Base-by-base conservation (phyloP, 495 filamentous ascomycete species). In the Hapsidospora chrysogenum region DNA sequence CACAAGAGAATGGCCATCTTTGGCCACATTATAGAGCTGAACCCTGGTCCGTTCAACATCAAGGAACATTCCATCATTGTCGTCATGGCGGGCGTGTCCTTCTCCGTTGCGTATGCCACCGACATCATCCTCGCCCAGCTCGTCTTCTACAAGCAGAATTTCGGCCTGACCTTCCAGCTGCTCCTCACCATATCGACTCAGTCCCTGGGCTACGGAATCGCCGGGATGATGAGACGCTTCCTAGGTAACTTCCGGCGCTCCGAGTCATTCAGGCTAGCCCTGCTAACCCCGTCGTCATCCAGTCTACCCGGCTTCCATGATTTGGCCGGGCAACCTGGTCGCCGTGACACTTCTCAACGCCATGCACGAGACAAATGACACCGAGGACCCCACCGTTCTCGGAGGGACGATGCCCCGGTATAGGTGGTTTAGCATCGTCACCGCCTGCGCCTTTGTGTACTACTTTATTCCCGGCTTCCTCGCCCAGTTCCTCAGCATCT, bases 21-120 rank as follows among this genome's bases (percentile, higher is more conserved):
- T 38, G 76, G 76, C 8, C 25, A 62, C 21, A 47, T 57, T 16
- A 70, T 61, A 48, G 66, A 62, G 17, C 42, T 81, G 21, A 83
- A 83, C 41, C 76, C 76, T 4, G 74, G 79, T 9, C 76, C 72
- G 28, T 85, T 85, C 57, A 85, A 82, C 49, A 70, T 81, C 52
- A 85, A 85, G 46, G 78, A 83, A 46, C 80, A 85, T 58, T 68
- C 74, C 4, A 58, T 85, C 41, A 80, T 85, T 41, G 76, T 77
- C 4, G 72, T 84, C 41, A 85, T 84, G 78, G 70, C 70, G 5
- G 63, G 61, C 36, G 68, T 70, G 5, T 61, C 56, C 36, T 65
- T 57, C 46, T 77, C 54, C 44, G 70, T 72, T n/a, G 76, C 75
- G 3, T 75, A 78, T 31, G 72, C 76, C 14, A 81, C 76, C 2